These are phyloP conservation scores for Kwoniella dendrophila DNA, from an alignment of 768 basidiomycete species.

Conservation along the genomic window DNA sequence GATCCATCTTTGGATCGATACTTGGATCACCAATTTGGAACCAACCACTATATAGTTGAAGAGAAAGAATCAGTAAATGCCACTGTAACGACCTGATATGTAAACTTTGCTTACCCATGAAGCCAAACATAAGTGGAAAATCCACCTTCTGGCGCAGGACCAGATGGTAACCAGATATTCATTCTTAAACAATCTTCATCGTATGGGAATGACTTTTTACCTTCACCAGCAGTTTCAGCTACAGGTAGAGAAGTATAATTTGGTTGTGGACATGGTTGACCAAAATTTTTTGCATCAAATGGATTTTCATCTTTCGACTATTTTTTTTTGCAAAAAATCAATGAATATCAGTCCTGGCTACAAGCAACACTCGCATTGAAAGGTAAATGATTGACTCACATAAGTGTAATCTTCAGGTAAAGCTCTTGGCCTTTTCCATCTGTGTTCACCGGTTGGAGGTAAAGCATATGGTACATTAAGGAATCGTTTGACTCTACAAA, in stretches of 20 bases:
- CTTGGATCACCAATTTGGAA: conserved; percentile 28
- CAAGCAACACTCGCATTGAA: not conserved
- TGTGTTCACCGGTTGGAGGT: conserved; percentile 21
- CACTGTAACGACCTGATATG: too few species aligned
- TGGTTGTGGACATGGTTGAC: conserved; percentile 17
- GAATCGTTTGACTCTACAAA: conserved; percentile 19
- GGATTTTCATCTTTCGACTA: conserved; percentile 6
- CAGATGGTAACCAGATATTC: conserved; percentile 28
- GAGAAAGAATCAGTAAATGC: not conserved
- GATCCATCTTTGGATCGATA: conserved; percentile 23
- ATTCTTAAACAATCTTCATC: conserved; percentile 28
- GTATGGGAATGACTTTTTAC: conserved; percentile 13
- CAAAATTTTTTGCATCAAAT: not conserved
- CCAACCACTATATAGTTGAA: conserved; percentile 16
- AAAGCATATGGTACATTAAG: conserved; percentile 23
- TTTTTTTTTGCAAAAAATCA: too few species aligned
- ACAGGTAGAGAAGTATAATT: conserved; percentile 13
- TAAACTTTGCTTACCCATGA: conserved; percentile 27
- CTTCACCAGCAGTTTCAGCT: conserved; percentile 7
- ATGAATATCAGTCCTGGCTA: not conserved
- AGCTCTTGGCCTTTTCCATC: conserved; percentile 17
- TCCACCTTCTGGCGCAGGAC: conserved; percentile 19
- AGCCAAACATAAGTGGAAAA: conserved; percentile 21
- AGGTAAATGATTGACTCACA: conserved; percentile 4
- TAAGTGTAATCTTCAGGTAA: conserved; percentile 19